Percentiles rank a stretch among this genome's conserved stretches.
phyloP scores from a whole-genome alignment of 768 basidiomycete species.

The Russula olivacea region DNA sequence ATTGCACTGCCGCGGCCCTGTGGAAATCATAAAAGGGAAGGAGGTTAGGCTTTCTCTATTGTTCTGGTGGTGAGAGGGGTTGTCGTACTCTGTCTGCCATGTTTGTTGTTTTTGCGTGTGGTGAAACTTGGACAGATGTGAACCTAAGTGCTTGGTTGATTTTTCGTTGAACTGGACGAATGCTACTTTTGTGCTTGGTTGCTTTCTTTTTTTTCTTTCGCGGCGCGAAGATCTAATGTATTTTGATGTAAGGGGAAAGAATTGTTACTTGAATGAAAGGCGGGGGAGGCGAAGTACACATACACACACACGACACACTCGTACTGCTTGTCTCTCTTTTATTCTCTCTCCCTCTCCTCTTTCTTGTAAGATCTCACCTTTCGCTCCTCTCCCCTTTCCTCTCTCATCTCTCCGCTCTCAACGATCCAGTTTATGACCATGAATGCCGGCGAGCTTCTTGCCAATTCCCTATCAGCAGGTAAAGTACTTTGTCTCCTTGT shows the following conservation, averaged over 20 bases:
- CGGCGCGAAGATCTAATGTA: neutral
- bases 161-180: neutral
- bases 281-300: neutral
- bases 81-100: conserved; percentile 60
- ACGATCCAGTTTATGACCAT: conserved; percentile 43
- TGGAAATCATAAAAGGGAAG: conserved; percentile 32
- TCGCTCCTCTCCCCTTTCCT: neutral
- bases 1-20: conserved; percentile 61
- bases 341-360: neutral
- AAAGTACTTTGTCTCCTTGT: conserved; percentile 33
- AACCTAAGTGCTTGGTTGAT: neutral
- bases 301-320: neutral
- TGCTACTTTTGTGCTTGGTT: neutral
- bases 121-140: too few relatives aligned
- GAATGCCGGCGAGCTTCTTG: conserved; percentile 88
- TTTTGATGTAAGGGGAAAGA: neutral
- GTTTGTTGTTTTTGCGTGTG: neutral
- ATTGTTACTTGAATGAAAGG: neutral
- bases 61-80: too few relatives aligned
- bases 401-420: neutral
- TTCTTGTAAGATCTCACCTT: neutral
- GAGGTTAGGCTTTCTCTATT: neutral
- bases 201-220: too few relatives aligned
- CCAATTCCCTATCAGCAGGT: conserved; percentile 91
- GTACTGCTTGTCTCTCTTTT: neutral